phyloP scores from a whole-genome alignment of 2,329 filamentous ascomycete genomes.

The Teratosphaeria destructans region DNA sequence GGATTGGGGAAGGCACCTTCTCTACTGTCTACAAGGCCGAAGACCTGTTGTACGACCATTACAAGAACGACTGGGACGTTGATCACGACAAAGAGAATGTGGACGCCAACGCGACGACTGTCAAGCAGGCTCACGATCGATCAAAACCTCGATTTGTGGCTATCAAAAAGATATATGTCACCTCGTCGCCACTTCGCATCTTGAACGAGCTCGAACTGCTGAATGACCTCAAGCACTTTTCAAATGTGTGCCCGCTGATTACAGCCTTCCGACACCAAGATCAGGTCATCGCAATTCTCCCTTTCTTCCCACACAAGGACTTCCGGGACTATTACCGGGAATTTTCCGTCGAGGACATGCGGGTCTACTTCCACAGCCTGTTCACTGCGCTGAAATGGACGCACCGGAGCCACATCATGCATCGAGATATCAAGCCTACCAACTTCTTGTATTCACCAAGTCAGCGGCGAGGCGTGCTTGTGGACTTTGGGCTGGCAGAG shows the following conservation, averaged over 20 bases:
- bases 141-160: constrained; percentile 68
- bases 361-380: constrained; percentile 78
- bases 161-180: constrained; percentile 99
- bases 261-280: constrained; percentile 93
- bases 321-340: constrained; percentile 91
- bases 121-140: constrained; percentile 8
- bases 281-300: constrained; percentile 87
- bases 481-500: constrained; percentile 98
- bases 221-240: constrained; percentile 71
- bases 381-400: constrained; percentile 78
- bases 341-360: constrained; percentile 77
- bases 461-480: constrained; percentile 73
- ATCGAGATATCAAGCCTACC: constrained; percentile 59
- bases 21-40: constrained; percentile 99
- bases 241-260: constrained; percentile 85
- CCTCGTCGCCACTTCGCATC: constrained; percentile 84
- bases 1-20: constrained; percentile 97
- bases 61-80: constrained; percentile 79
- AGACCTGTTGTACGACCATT: constrained; percentile 74
- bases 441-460: constrained; percentile 90
- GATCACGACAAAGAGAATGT: constrained; percentile 35
- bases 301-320: constrained; percentile 91
- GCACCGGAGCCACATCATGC: constrained; percentile 74
- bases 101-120: constrained; percentile 4
- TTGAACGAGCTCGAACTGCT: constrained; percentile 93